phyloP scores from a whole-genome alignment of 805 yeast genomes.

The Cyberlindnera sargentensis region DNA sequence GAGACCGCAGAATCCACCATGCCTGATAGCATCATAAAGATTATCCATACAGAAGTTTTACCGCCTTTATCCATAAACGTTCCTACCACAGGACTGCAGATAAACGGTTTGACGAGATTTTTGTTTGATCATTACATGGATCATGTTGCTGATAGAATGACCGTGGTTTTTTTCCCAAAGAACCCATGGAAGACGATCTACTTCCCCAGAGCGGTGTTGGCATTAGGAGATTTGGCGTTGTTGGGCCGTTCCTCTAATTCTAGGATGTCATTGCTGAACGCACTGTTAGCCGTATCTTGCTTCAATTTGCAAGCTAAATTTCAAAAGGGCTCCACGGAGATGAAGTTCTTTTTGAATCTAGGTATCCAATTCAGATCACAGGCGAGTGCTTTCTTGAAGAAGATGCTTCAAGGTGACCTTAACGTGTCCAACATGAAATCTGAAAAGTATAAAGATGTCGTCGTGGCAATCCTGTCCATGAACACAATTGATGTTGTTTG shows the following conservation, averaged over 20 bases:
- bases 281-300: slow-evolving; percentile 74
- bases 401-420: slow-evolving; percentile 43
- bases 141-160: slow-evolving; percentile 74
- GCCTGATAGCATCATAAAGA: slow-evolving; percentile 41
- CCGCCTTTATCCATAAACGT: slow-evolving; percentile 28
- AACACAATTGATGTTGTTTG: slow-evolving; percentile 82
- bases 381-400: slow-evolving; percentile 60
- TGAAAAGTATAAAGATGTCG: slow-evolving; percentile 76
- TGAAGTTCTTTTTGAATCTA: slow-evolving; percentile 61
- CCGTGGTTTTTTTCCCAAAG: slow-evolving; percentile 60
- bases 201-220: slow-evolving; percentile 75
- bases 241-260: slow-evolving; percentile 70
- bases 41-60: slow-evolving; percentile 28
- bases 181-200: slow-evolving; percentile 89
- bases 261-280: slow-evolving; percentile 70
- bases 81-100: slow-evolving; percentile 55
- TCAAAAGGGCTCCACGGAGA: slow-evolving; percentile 55
- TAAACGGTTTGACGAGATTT: slow-evolving; percentile 66
- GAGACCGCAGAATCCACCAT: slow-evolving; percentile 33
- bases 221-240: slow-evolving; percentile 74
- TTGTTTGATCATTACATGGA: slow-evolving; percentile 65
- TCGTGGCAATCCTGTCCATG: slow-evolving; percentile 81
- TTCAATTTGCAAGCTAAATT: slow-evolving; percentile 72
- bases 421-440: slow-evolving; percentile 27
- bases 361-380: slow-evolving; percentile 72